Percentiles rank a stretch among this genome's conserved stretches.
Evolutionary conservation across 2,329 filamentous ascomycete species (phyloP).

Genomic region (Sporothrix protearum): DNA sequence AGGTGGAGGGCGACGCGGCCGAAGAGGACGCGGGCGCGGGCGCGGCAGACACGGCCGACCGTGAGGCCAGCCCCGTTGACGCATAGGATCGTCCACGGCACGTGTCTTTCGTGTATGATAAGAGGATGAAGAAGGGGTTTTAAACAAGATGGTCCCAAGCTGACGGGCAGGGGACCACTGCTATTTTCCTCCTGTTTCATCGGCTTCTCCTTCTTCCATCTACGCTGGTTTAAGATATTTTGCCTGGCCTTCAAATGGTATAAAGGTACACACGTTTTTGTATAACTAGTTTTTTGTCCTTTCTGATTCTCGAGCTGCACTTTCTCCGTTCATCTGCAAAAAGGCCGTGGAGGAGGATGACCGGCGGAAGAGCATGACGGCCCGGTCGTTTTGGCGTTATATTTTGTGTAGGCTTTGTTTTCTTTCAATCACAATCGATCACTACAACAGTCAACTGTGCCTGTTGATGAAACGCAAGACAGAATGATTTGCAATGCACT

Average conservation of each 20-base stretch:
- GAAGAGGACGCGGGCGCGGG: conserved; percentile 9
- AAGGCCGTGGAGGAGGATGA: not conserved
- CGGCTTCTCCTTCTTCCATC: too few species aligned
- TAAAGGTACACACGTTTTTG: not conserved
- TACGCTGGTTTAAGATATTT: not conserved
- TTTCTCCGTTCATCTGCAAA: not conserved
- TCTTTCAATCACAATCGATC: not conserved
- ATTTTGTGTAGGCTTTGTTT: not conserved
- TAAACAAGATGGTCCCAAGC: too few species aligned
- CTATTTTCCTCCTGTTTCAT: too few species aligned
- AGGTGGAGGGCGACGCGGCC: not conserved
- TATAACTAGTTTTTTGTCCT: not conserved
- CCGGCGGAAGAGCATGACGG: not conserved
- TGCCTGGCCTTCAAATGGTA: not conserved
- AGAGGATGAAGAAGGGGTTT: too few species aligned
- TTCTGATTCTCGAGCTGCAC: not conserved
- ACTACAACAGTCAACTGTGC: not conserved
- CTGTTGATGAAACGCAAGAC: not conserved
- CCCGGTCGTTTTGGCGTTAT: not conserved
- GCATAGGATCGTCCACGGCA: not conserved
- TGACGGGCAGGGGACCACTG: too few species aligned
- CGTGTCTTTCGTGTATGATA: not conserved
- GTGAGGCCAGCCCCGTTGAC: not conserved
- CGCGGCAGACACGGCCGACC: not conserved
- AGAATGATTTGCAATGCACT: not conserved